Conservation (phyloP, 2,329 filamentous ascomycete species). For the Fusarium nisikadoi region DNA sequence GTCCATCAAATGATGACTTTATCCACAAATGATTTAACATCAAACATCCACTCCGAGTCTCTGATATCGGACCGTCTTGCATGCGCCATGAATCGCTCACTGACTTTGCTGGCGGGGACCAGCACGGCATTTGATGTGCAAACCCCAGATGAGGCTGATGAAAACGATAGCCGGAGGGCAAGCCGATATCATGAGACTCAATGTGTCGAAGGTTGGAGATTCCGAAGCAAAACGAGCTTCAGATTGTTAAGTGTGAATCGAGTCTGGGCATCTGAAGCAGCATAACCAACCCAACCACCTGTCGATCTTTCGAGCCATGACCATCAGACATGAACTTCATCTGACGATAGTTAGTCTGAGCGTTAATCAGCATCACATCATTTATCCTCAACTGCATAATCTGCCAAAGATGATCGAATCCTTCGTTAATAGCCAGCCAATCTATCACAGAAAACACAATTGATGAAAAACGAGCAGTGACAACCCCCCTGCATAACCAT, state of each 20-base stretch:
- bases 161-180: not conserved
- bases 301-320: slow-evolving; percentile 15
- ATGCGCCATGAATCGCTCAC: slow-evolving; percentile 8
- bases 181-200: not conserved
- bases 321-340: not conserved
- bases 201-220: not conserved
- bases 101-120: slow-evolving; percentile 15
- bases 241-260: slow-evolving; percentile 4
- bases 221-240: slow-evolving; percentile 25
- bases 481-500: slow-evolving; percentile 35
- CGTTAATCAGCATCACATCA: not conserved
- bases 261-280: slow-evolving; percentile 5
- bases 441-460: slow-evolving; percentile 21
- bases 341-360: not conserved
- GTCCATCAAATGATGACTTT: slow-evolving; percentile 6
- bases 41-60: slow-evolving; percentile 21
- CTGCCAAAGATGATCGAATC: slow-evolving; percentile 1
- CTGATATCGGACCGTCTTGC: slow-evolving; percentile 37
- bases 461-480: not conserved
- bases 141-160: slow-evolving; percentile 16
- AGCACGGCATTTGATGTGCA: slow-evolving; percentile 13
- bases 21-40: slow-evolving; percentile 26
- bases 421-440: slow-evolving; percentile 21
- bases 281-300: slow-evolving; percentile 7
- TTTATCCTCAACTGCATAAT: slow-evolving; percentile 7